Evolutionary conservation across 306 rosid species (phyloP), one percentile per base, ranked within the genome.

Genomic region (Prunus fruticosa): DNA sequence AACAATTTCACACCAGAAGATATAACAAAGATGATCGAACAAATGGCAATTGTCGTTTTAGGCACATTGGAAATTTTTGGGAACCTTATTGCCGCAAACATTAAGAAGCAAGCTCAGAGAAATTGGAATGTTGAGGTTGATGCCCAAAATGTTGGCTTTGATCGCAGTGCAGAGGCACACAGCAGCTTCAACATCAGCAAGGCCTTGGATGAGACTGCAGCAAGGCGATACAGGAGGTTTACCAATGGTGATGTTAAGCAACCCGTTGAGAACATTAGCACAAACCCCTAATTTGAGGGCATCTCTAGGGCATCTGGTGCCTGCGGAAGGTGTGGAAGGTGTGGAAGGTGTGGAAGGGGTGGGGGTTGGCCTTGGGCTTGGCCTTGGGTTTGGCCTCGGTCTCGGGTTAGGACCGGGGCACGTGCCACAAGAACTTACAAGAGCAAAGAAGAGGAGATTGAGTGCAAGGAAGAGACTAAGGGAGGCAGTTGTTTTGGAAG

Each of bases 151-250:
- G 74, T 76, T 85, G 6, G 95, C 97, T 18, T 2, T 91, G 25
- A 91, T 80, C 49, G 87, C 98, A 75, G 97, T 93, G 87, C 97
- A 93, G 16, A 93, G 93, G 78, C 98, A 93, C 9, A 81, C 78
- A 1, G 95, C 97, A 18, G 95, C 95, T 30, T 91, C 97, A 3
- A 91, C 82, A 45, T 91, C 90, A 38, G 71, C 91, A 22, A 93
- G 97, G 2, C 98, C 97, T 16, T 89, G 25, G 13, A 93, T 22
- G 30, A 93, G 88, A 38, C 76, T 2, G 83, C 98, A 93, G 73
- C 98, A 93, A 3, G 95, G 95, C 0, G 75, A 14, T 19, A 82
- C 87, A 0, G 96, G 91, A 54, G 95, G 93, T 13, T 54, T 61
- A 19, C 96, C 93, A 8, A 93, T 10, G 22, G 82, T 82, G 14